Percentiles rank a stretch among this genome's conserved stretches.
phyloP scores from a whole-genome alignment of 2,329 filamentous ascomycete genomes.

The Nigrospora osmanthi region DNA sequence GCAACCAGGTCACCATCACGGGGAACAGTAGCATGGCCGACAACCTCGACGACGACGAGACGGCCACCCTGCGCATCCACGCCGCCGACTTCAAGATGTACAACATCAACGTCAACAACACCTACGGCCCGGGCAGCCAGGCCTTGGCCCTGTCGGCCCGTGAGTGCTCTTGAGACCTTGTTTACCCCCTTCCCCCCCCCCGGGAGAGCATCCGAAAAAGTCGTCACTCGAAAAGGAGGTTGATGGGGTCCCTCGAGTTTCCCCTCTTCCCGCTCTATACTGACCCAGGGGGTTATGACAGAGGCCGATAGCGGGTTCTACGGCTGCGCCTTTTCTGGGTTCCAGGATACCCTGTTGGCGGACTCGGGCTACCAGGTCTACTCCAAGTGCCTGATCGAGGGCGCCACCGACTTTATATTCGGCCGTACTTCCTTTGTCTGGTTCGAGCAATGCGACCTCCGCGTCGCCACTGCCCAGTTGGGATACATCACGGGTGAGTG shows the following conservation, averaged over 20 bases:
- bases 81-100: conserved; percentile 48
- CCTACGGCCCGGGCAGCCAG: conserved; percentile 34
- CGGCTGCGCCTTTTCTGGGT: conserved; percentile 33
- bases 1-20: conserved; percentile 49
- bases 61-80: conserved; percentile 33
- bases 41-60: conserved; percentile 42
- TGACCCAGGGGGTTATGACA: too few species aligned
- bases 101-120: conserved; percentile 47
- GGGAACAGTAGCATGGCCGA: conserved; percentile 36
- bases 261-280: too few species aligned
- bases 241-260: too few species aligned
- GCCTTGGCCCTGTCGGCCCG: conserved; percentile 37
- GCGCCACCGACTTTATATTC: conserved; percentile 42
- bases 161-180: conserved; percentile 5
- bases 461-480: conserved; percentile 20
- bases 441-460: conserved; percentile 33
- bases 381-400: conserved; percentile 32
- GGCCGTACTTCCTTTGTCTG: conserved; percentile 30
- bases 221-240: too few species aligned
- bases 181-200: too few species aligned
- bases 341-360: conserved; percentile 40
- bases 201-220: too few species aligned
- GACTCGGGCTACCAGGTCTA: conserved; percentile 38
- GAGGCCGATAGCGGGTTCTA: conserved; percentile 33
- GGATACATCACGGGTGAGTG: conserved; percentile 33